Evolutionary conservation across 495 filamentous ascomycete species (phyloP), one percentile per base, ranked within the genome.

Genomic region (Penicillium diatomitis): DNA sequence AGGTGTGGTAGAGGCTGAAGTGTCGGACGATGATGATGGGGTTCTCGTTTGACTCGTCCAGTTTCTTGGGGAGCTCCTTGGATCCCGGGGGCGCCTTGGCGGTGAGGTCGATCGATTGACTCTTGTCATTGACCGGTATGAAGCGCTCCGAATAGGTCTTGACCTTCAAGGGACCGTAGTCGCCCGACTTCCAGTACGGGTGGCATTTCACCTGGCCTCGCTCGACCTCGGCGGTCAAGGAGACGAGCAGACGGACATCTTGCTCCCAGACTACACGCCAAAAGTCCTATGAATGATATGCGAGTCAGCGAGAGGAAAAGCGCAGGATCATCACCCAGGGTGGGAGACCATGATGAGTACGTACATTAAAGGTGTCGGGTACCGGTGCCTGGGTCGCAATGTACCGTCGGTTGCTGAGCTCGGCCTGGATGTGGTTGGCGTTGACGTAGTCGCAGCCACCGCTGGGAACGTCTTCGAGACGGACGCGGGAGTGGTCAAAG

Each of bases 191-290:
- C 92, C 92, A 98, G 63, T 95, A 98, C 2, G 85, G 84, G 61
- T 98, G 90, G 49, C 90, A 92, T 65, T 97, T 98, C 11, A 91
- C 73, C 57, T 96, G 94, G 6, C 94, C 91, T 29, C 92, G 87
- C 72, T 98, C 92, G 28, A 83, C 73, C 63, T 98, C 92, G n/a
- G 92, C 91, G 3, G 92, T 97, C 47, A 98, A 74, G 77, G 96
- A 96, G 51, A 98, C 90, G 47, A 98, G 80, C 31, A 97, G 86
- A 46, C 90, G 83, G 28, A 94, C 82, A 61, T 96, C 90, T 69
- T 97, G 86, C 60, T 97, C 91, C 92, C 92, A 98, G 39, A 96
- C 76, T 20, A 96, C 83, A 40, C 87, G 89, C 92, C 92, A 98
- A 60, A 98, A 98, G 67, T 98, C 92, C 91, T 95, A 75, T 56